Base-by-base conservation (phyloP, 129 eudicot species). In the Artemisia tridentata region DNA sequence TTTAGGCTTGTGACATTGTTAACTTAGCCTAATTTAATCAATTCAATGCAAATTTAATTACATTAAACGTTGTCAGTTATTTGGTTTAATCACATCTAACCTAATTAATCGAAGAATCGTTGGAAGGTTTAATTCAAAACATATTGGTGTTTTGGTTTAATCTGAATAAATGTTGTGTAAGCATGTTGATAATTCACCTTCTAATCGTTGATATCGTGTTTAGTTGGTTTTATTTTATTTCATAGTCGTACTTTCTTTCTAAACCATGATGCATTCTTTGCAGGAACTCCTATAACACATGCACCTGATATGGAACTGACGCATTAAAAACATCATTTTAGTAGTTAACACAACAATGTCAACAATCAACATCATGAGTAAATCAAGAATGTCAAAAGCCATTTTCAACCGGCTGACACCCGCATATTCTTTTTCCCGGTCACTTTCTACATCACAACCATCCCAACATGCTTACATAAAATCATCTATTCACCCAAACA, bases 381-480 rank as follows among this genome's bases (percentile, higher is more conserved):
- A 74, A 76, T 81, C 79, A 21, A 77, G 76, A 70, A 66, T 59
- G 18, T 82, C 75, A 53, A 65, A 61, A 74, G 76, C 61, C 76
- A 69, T 73, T 74, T 75, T 56, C 79, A 74, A 17, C 74, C 76
- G 68, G 54, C 56, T 59, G 54, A 74, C 20, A 51, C 65, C 81
- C 58, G 49, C 57, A 17, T 13, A 65, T 53, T 23, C 63, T 11
- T 56, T 29, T 17, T 70, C 84, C 23, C 65, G 74, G 17, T 17
- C 76, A 14, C 17, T 71, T 45, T 19, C n/a, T 20, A 27, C 78
- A 20, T 67, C 84, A 34, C 70, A 70, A 45, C 71, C 19, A 46
- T 63, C 64, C 68, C 72, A 63, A 16, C 70, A 63, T 64, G 45
- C 50, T 48, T 61, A 61, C 58, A 7, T 45, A 18, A 65, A 38